A percentile compares a stretch with the other conserved stretches of the same genome.
Evolutionary conservation across 495 filamentous ascomycete genomes (phyloP).

Genomic region (Penicillium robsamsonii): DNA sequence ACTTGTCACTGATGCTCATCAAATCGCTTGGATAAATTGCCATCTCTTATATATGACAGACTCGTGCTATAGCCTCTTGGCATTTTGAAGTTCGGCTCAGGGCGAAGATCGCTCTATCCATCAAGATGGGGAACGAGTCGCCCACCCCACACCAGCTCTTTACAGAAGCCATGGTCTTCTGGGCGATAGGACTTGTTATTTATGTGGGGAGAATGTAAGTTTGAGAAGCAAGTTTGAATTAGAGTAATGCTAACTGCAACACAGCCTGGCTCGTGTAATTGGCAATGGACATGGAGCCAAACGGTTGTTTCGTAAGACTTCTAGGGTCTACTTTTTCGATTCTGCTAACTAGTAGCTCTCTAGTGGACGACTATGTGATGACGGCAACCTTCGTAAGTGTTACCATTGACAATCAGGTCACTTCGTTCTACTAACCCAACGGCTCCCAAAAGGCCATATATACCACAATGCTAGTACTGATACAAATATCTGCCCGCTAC

Average conservation of each 20-base stretch:
- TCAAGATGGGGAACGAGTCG: conserved; percentile 36
- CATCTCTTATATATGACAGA: background rate
- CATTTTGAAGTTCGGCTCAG: conserved; percentile 1
- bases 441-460: conserved; percentile 41
- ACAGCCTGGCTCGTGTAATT: conserved; percentile 32
- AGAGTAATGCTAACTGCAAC: conserved; percentile 12
- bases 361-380: conserved; percentile 59
- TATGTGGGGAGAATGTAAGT: conserved; percentile 37
- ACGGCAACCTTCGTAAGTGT: conserved; percentile 49
- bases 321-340: conserved; percentile 27
- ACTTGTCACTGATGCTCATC: background rate
- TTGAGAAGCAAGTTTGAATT: background rate
- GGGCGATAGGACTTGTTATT: conserved; percentile 33
- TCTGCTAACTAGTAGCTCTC: background rate
- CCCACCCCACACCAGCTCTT: conserved; percentile 35
- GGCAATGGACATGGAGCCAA: conserved; percentile 31
- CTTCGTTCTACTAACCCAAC: background rate
- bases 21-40: background rate
- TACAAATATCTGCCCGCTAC: conserved; percentile 55
- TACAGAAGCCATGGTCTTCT: conserved; percentile 34
- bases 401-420: background rate
- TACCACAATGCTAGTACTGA: conserved; percentile 52
- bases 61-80: background rate
- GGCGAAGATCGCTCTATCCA: conserved; percentile 6
- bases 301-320: conserved; percentile 36